Conservation (phyloP, 148 eudicot species). For the Rhododendron mucronatum region DNA sequence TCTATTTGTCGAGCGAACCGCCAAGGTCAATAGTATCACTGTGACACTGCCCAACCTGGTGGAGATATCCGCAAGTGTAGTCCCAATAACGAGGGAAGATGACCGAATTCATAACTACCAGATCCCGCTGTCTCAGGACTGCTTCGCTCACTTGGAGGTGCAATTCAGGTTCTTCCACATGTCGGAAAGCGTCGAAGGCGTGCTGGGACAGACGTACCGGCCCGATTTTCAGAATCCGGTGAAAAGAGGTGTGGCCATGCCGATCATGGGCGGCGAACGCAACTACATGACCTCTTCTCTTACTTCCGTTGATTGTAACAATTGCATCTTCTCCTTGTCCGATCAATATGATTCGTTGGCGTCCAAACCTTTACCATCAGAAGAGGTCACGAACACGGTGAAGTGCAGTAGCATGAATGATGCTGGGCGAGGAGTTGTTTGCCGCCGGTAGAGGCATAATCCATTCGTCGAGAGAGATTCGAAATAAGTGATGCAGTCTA, state of each 20-base stretch:
- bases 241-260: conserved; percentile 21
- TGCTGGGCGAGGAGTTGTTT: conserved; percentile 6
- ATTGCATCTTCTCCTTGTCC: conserved; percentile 8
- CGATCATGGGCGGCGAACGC: conserved; percentile 19
- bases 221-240: conserved; percentile 16
- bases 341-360: background rate
- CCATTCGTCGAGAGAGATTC: background rate
- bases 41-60: conserved; percentile 9
- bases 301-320: conserved; percentile 8
- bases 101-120: conserved; percentile 18
- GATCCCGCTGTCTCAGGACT: conserved; percentile 13
- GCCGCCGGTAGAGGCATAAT: conserved; percentile 2
- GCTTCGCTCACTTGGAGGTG: conserved; percentile 14
- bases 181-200: conserved; percentile 11
- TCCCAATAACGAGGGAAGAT: conserved; percentile 17
- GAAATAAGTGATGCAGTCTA: background rate
- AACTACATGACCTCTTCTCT: conserved; percentile 15
- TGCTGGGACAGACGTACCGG: conserved; percentile 19
- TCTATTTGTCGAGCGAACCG: conserved; percentile 9
- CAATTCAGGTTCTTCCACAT: conserved; percentile 8
- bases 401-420: conserved; percentile 10
- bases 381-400: background rate
- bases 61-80: conserved; percentile 12
- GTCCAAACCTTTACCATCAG: background rate
- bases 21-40: background rate